Evolutionary conservation across 202 grass and related monocot genomes (phyloP), one percentile per base, ranked within the genome.

Genomic region (Carex arenaria): DNA sequence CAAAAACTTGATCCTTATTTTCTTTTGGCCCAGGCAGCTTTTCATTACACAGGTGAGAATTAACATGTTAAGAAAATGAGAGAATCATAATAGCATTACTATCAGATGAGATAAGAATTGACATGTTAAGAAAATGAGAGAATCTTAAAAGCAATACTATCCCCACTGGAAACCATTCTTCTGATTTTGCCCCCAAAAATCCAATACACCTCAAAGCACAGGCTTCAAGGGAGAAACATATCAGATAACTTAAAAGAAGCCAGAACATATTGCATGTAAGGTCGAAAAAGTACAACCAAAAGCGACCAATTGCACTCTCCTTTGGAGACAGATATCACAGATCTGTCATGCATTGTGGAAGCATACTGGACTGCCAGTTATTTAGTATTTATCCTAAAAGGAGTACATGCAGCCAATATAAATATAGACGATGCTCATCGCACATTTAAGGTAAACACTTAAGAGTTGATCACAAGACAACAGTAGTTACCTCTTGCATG

Each of bases 401-500:
- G 17, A 5, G 13, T 31, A 55, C 26, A 72, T 12, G 40, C n/a
- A 20, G 10, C 7, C 18, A 78, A 55, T 36, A 62, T 43, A 80
- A 17, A 52, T 54, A 75, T 75, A 74, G 22, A 54, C 12, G 1
- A 30, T 54, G 23, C 26, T 75, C 47, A 18, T 75, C 26, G 17
- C 9, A 5, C 23, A 75, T 17, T 49, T 42, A 68, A 38, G 18
- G 18, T 20, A 12, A 60, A 60, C 17, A 60, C n/a, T 51, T 47
- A 47, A 49, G 10, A 49, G 47, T 47, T 51, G 10, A 51, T 51
- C 47, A 36, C 34, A 36, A 81, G 19, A 47, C 18, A 77, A 77
- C 62, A 3, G 4, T 17, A 78, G 82, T 80, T 89, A 95, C 91
- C 92, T 99, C 91, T 88, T 92, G 90, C 52, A 94, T 61, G 65